phyloP scores from a whole-genome alignment of 2,329 filamentous ascomycete genomes.

The Chaetomium sp. region DNA sequence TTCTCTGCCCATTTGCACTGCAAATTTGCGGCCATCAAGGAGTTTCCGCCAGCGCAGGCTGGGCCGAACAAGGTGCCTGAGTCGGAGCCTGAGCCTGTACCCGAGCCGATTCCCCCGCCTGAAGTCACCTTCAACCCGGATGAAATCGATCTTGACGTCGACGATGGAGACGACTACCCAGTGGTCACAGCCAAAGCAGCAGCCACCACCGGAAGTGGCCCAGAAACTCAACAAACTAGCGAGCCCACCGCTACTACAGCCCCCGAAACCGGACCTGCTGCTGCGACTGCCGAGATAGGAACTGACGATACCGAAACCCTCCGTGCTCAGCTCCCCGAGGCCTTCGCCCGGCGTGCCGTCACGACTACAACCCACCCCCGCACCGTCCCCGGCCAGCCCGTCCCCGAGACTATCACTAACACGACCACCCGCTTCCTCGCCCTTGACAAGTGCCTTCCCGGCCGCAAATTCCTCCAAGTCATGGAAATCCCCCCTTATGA shows the following conservation, averaged over 20 bases:
- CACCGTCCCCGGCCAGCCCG: constrained; percentile 50
- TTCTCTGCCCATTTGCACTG: constrained; percentile 91
- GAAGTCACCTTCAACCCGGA: constrained; percentile 13
- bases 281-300: neutral
- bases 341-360: constrained; percentile 49
- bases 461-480: constrained; percentile 76
- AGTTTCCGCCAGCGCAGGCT: constrained; percentile 37
- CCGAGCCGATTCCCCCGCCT: neutral
- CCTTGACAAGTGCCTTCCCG: constrained; percentile 81
- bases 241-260: neutral
- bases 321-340: constrained; percentile 67
- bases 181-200: neutral
- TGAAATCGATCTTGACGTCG: constrained; percentile 21
- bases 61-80: constrained; percentile 26
- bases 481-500: constrained; percentile 44
- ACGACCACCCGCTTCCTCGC: constrained; percentile 76
- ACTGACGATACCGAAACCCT: constrained; percentile 41
- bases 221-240: constrained; percentile 10
- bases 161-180: constrained; percentile 11
- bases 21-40: constrained; percentile 69
- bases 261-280: constrained; percentile 6
- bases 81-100: constrained; percentile 17
- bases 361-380: constrained; percentile 21
- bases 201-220: neutral
- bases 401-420: constrained; percentile 70